Evolutionary conservation across 2,329 filamentous ascomycete species (phyloP), one percentile per base, ranked within the genome.

Genomic region (Graphium sp.): DNA sequence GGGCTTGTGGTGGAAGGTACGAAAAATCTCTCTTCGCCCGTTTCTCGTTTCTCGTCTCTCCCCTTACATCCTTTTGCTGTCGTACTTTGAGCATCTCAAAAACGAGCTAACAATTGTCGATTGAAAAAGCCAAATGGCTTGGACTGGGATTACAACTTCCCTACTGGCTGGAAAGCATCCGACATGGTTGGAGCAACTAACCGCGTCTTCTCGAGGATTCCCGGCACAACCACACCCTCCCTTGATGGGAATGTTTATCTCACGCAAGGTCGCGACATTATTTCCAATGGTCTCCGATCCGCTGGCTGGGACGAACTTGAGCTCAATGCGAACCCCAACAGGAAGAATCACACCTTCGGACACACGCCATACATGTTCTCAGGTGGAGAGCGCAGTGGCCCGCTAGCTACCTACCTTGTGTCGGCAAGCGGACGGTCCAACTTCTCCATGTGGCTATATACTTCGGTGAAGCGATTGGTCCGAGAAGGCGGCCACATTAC

Each of bases 71-170:
- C 20, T 22, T 22, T n/a, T n/a, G n/a, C n/a, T n/a, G n/a, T n/a
- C n/a, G n/a, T n/a, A n/a, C n/a, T n/a, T 30, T 25, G 18, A 10
- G 16, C 9, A 5, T 11, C n/a, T n/a, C n/a, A n/a, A n/a, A n/a
- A n/a, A n/a, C n/a, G n/a, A n/a, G 20, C 28, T 30, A 30, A 25
- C 22, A 18, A 10, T 18, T 9, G 5, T 18, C 16, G n/a, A 13
- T 4, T 2, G 9, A 2, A 1, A 2, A 29, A 62, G 53, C 64
- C 77, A 1, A 66, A 72, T 34, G 56, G 64, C 5, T 46, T 53
- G 6, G 78, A 83, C 43, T 82, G 76, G 56, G 71, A 82, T 44
- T 60, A 66, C 44, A 76, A 76, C 45, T 84, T 79, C 53, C 77
- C 77, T 1, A 35, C 52, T 2, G 77, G 75, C 15, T 84, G 78